A percentile compares a stretch with the other conserved stretches of the same genome.
Evolutionary conservation across 225 moss, liverwort and hornwort genomes (phyloP).

Genomic region (Antitrichia curtipendula): DNA sequence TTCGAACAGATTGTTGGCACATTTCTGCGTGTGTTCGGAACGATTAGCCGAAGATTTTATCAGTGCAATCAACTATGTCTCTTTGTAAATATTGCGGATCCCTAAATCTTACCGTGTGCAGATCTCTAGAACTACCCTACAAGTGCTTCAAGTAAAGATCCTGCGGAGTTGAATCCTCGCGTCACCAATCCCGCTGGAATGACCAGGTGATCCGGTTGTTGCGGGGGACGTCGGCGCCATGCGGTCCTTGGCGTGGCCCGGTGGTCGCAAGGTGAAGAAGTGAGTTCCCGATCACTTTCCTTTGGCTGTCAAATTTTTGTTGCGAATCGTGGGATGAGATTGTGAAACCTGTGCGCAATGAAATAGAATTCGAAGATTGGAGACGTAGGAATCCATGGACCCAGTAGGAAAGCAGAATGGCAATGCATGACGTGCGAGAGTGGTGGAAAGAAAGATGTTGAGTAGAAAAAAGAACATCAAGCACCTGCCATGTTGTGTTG

Average conservation of each 20-base stretch:
- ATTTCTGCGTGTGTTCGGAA: background rate
- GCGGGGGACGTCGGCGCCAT: conserved; percentile 7
- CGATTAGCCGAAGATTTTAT: background rate
- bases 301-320: background rate
- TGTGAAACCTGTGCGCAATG: background rate
- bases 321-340: background rate
- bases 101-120: background rate
- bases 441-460: conserved; percentile 23
- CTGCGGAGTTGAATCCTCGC: background rate
- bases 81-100: background rate
- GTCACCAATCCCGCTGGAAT: background rate
- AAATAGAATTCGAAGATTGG: background rate
- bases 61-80: background rate
- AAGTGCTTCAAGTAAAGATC: background rate
- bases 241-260: conserved; percentile 38
- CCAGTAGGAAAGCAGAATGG: background rate
- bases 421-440: conserved; percentile 18
- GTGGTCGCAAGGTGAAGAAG: conserved; percentile 25
- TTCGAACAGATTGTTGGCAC: background rate
- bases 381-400: background rate
- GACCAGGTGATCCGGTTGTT: background rate
- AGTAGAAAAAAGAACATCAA: conserved; percentile 9
- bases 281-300: background rate
- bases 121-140: background rate
- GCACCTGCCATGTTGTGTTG: conserved; percentile 27